These are phyloP conservation scores for Neurospora sp. DNA, from an alignment of 495 filamentous ascomycete genomes.

Conservation along the genomic window DNA sequence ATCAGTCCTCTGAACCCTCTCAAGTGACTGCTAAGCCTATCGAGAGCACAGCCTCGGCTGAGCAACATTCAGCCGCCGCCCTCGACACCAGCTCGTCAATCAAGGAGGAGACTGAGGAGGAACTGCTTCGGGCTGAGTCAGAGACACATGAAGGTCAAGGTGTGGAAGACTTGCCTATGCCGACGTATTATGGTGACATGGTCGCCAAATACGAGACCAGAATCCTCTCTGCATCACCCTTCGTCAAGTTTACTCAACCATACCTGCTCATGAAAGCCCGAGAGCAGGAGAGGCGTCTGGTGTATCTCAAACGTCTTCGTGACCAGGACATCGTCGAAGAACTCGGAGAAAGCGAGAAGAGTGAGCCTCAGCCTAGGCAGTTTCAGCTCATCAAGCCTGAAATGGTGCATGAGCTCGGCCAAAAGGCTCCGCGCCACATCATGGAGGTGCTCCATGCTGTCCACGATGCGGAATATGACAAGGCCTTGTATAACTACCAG, in stretches of 20 bases:
- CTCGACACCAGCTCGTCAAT: neutral
- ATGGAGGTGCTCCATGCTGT: constrained; percentile 90
- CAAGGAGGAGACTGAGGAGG: neutral
- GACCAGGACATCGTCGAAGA: constrained; percentile 62
- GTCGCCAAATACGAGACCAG: constrained; percentile 85
- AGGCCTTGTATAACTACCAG: constrained; percentile 84
- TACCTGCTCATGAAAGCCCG: constrained; percentile 86
- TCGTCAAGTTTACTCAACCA: constrained; percentile 88
- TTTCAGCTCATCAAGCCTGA: constrained; percentile 89
- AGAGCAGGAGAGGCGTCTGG: constrained; percentile 75
- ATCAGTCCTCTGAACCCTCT: constrained; percentile 6
- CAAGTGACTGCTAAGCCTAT: constrained; percentile 4
- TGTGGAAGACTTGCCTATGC: constrained; percentile 79
- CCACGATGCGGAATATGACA: constrained; percentile 93
- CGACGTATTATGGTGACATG: constrained; percentile 89
- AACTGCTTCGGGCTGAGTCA: constrained; percentile 33
- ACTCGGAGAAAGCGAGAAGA: constrained; percentile 46
- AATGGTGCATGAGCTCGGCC: constrained; percentile 77
- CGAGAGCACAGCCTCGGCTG: neutral
- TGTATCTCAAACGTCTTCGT: constrained; percentile 68
- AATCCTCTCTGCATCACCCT: constrained; percentile 91
- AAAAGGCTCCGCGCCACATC: constrained; percentile 69
- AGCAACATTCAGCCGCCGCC: constrained; percentile 4
- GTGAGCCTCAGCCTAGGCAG: constrained; percentile 42
- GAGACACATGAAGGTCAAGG: constrained; percentile 47